These are phyloP conservation scores for Coniochaeta sp. DNA, from an alignment of 2,329 filamentous ascomycete genomes.

Conservation along the genomic window DNA sequence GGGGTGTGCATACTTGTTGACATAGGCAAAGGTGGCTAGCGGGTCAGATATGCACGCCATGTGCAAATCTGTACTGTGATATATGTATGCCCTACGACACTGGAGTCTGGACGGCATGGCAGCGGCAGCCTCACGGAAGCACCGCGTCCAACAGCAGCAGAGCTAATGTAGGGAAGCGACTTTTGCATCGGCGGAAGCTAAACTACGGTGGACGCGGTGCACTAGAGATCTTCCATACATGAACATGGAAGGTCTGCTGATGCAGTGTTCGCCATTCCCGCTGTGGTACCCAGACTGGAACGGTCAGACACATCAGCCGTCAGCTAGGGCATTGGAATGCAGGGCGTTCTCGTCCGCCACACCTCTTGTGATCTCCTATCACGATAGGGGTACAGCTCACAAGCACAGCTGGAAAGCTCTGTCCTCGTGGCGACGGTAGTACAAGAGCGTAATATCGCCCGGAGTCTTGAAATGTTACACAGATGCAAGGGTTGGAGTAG, in stretches of 20 bases:
- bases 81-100: background rate
- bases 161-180: constrained; percentile 11
- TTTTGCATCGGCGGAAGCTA: constrained; percentile 9
- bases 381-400: no score
- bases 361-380: no score
- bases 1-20: no score
- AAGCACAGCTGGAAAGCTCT: background rate
- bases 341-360: background rate
- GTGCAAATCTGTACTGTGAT: background rate
- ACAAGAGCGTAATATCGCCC: background rate
- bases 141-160: constrained; percentile 1
- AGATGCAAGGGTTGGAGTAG: background rate
- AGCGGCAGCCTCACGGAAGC: background rate
- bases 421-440: background rate
- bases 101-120: background rate
- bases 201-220: background rate
- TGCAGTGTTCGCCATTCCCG: constrained; percentile 8
- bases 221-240: constrained; percentile 12
- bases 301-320: background rate
- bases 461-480: background rate
- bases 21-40: background rate
- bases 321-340: background rate
- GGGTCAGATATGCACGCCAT: background rate
- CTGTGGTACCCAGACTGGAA: background rate
- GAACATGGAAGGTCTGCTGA: constrained; percentile 8